Evolutionary conservation across 2,329 filamentous ascomycete genomes (phyloP).

Genomic region (Metarhizium robertsii): DNA sequence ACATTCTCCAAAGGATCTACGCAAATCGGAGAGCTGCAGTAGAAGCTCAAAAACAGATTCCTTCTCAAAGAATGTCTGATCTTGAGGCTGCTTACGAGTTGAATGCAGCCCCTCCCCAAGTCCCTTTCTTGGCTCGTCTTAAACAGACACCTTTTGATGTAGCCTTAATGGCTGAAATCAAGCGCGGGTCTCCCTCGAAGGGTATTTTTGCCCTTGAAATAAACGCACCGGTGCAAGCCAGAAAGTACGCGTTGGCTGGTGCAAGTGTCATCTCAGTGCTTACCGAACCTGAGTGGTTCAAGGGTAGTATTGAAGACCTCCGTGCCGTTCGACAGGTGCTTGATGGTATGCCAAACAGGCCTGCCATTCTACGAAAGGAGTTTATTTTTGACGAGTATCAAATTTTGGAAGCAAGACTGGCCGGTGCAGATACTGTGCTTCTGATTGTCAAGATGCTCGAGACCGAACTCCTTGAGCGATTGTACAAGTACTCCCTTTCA

Average conservation of each 20-base stretch:
- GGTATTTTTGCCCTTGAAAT: slow-evolving; percentile 83
- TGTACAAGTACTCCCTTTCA: slow-evolving; percentile 83
- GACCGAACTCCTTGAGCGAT: slow-evolving; percentile 56
- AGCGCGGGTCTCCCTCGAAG: slow-evolving; percentile 92
- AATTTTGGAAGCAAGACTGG: slow-evolving; percentile 85
- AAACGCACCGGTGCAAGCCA: slow-evolving; percentile 81
- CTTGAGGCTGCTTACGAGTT: slow-evolving; percentile 81
- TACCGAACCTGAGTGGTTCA: slow-evolving; percentile 98
- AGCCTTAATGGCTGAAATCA: slow-evolving; percentile 95
- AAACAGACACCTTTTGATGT: slow-evolving; percentile 77
- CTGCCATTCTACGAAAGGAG: slow-evolving; percentile 87
- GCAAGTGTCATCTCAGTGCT: slow-evolving; percentile 98
- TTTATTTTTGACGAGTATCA: slow-evolving; percentile 99
- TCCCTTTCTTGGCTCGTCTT: slow-evolving; percentile 71
- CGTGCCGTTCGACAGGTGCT: slow-evolving; percentile 78
- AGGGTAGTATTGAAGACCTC: slow-evolving; percentile 91
- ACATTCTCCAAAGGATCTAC: slow-evolving; percentile 89
- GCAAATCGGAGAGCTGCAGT: slow-evolving; percentile 68
- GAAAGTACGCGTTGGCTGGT: slow-evolving; percentile 84
- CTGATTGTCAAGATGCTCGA: slow-evolving; percentile 98
- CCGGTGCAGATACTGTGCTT: slow-evolving; percentile 88
- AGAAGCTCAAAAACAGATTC: slow-evolving; percentile 70
- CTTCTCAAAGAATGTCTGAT: slow-evolving; percentile 74
- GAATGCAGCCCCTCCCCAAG: slow-evolving; percentile 72
- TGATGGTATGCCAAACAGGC: slow-evolving; percentile 84